Evolutionary conservation across 148 eudicot genomes (phyloP).

Genomic region (Rhododendron mucronatum): DNA sequence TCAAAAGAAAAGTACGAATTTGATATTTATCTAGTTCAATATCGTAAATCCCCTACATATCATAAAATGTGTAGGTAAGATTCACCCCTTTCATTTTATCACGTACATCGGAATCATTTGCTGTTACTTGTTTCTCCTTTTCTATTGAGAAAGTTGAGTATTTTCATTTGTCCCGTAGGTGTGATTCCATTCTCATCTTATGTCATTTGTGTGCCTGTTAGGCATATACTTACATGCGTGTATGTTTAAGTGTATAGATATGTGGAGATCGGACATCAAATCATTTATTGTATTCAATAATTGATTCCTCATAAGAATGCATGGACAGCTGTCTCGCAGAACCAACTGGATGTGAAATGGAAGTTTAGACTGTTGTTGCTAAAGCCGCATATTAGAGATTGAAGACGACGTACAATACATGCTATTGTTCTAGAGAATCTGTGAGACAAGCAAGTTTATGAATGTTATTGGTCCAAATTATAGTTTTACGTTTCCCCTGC

Average conservation of each 20-base stretch:
- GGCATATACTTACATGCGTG: neutral
- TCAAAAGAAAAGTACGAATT: neutral
- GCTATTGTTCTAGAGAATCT: neutral
- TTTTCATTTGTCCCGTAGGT: neutral
- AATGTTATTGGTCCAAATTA: neutral
- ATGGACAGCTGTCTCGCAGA: neutral
- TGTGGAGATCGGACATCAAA: neutral
- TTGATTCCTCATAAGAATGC: neutral
- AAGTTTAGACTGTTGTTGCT: neutral
- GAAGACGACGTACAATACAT: neutral
- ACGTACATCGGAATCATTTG: neutral
- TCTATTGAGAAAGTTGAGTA: neutral
- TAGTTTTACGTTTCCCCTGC: conserved; percentile 1
- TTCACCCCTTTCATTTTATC: neutral
- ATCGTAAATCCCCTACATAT: neutral
- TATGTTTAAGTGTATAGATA: neutral
- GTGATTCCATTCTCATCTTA: neutral
- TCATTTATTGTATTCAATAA: neutral
- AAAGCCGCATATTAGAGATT: neutral
- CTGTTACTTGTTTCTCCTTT: neutral
- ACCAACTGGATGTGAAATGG: neutral
- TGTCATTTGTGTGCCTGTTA: neutral
- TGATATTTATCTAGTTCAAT: neutral
- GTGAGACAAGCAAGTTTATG: neutral
- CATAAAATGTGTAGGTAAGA: neutral